phyloP scores from a whole-genome alignment of 768 basidiomycete species.

The Boletus sp. region DNA sequence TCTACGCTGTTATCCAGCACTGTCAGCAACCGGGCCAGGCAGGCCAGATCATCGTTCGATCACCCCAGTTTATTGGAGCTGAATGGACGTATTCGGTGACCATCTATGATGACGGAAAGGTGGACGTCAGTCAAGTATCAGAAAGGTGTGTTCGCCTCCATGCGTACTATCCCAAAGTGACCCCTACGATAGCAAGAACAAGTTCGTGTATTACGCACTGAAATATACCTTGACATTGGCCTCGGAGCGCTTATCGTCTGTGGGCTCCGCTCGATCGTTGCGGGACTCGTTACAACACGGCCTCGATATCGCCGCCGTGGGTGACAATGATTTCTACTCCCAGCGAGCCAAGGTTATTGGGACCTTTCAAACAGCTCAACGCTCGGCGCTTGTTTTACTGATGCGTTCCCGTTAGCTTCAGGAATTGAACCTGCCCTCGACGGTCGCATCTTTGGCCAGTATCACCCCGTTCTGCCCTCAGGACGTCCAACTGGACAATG shows the following conservation, averaged over 20 bases:
- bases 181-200: slow-evolving; percentile 58
- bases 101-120: slow-evolving; percentile 30
- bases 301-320: slow-evolving; percentile 78
- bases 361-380: not conserved
- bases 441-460: slow-evolving; percentile 56
- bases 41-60: slow-evolving; percentile 66
- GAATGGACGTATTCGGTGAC: slow-evolving; percentile 68
- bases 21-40: slow-evolving; percentile 21
- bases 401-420: slow-evolving; percentile 49
- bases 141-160: slow-evolving; percentile 17
- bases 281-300: slow-evolving; percentile 45
- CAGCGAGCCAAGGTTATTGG: slow-evolving; percentile 72
- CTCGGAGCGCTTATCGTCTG: slow-evolving; percentile 39
- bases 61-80: slow-evolving; percentile 86
- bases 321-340: slow-evolving; percentile 98
- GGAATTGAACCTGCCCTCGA: slow-evolving; percentile 56
- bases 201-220: slow-evolving; percentile 90
- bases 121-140: slow-evolving; percentile 22
- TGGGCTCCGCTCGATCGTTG: slow-evolving; percentile 42
- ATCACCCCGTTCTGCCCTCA: slow-evolving; percentile 78
- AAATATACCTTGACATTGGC: slow-evolving; percentile 70
- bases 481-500: slow-evolving; percentile 64
- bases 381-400: not conserved
- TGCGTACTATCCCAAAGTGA: not conserved
- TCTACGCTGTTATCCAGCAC: slow-evolving; percentile 74